These are phyloP conservation scores for Santalum album DNA, from an alignment of 164 flowering plant genomes.

Conservation along the genomic window DNA sequence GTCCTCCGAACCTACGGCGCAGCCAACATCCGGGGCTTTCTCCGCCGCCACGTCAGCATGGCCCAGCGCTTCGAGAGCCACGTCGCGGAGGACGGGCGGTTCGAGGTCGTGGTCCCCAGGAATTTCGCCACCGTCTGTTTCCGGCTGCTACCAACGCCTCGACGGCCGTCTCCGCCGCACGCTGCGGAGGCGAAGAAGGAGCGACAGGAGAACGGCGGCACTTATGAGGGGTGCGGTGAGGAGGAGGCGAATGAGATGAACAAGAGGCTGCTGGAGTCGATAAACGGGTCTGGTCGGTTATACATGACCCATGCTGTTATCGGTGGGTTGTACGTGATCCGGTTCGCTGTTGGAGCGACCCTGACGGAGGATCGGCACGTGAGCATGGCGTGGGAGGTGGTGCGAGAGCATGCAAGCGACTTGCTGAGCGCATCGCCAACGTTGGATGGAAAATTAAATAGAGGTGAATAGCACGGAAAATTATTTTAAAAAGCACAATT, in stretches of 20 bases:
- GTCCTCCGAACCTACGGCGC: constrained; percentile 48
- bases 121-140: constrained; percentile 52
- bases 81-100: constrained; percentile 36
- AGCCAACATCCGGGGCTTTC: too few relatives aligned
- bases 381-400: constrained; percentile 25
- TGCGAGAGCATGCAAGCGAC: constrained; percentile 18
- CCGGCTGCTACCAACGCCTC: constrained; percentile 22
- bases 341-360: constrained; percentile 31
- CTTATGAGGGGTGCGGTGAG: too few relatives aligned
- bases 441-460: too few relatives aligned
- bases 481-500: too few relatives aligned
- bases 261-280: constrained; percentile 25
- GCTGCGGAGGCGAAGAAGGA: too few relatives aligned
- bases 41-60: constrained; percentile 48
- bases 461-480: too few relatives aligned
- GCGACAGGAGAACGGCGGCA: too few relatives aligned
- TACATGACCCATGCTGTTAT: constrained; percentile 42
- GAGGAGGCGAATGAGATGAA: constrained; percentile 25
- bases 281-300: constrained; percentile 31
- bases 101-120: constrained; percentile 55
- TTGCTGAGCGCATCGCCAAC: constrained; percentile 12
- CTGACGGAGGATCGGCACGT: constrained; percentile 28
- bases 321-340: constrained; percentile 21
- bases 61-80: constrained; percentile 47
- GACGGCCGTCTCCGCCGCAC: too few relatives aligned